A percentile compares a stretch with the other conserved stretches of the same genome.
phyloP scores from a whole-genome alignment of 2,329 filamentous ascomycete species.

The Xylariaceae sp. region DNA sequence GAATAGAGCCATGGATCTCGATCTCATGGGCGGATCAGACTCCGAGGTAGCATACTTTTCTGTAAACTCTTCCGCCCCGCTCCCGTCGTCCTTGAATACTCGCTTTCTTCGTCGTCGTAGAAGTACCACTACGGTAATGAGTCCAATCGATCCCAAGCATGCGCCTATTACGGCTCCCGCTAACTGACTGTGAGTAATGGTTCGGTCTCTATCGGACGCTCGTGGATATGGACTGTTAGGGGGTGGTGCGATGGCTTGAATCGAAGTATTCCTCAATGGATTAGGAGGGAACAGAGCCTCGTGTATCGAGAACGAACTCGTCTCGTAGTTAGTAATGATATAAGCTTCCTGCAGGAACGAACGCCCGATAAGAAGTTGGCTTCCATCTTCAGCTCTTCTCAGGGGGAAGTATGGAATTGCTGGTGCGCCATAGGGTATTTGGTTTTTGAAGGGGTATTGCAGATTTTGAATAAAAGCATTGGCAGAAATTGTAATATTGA shows the following conservation, averaged over 20 bases:
- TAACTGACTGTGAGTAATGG: slow-evolving; percentile 39
- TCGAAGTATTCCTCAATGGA: slow-evolving; percentile 36
- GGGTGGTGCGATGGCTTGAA: slow-evolving; percentile 40
- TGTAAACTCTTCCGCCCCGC: slow-evolving; percentile 33
- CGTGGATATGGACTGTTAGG: slow-evolving; percentile 44
- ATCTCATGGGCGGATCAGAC: slow-evolving; percentile 33
- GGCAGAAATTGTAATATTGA: slow-evolving; percentile 52
- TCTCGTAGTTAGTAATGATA: slow-evolving; percentile 52
- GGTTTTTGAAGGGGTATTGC: slow-evolving; percentile 45
- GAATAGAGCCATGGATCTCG: slow-evolving; percentile 26
- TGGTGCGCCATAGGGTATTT: slow-evolving; percentile 41
- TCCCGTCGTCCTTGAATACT: slow-evolving; percentile 19
- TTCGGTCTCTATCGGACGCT: slow-evolving; percentile 27
- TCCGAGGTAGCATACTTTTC: slow-evolving; percentile 35
- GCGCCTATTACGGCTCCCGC: slow-evolving; percentile 44
- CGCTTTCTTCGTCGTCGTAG: slow-evolving; percentile 33
- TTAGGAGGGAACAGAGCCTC: slow-evolving; percentile 49
- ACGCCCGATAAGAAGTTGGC: slow-evolving; percentile 58
- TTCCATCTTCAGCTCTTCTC: slow-evolving; percentile 47
- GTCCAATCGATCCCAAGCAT: slow-evolving; percentile 33
- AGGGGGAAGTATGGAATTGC: slow-evolving; percentile 61
- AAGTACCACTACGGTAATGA: slow-evolving; percentile 30
- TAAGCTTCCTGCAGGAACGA: slow-evolving; percentile 67
- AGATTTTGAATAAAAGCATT: slow-evolving; percentile 46
- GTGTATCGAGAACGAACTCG: slow-evolving; percentile 48